phyloP scores from a whole-genome alignment of 176 grass and related monocot species.

The Saccharum spontaneum region DNA sequence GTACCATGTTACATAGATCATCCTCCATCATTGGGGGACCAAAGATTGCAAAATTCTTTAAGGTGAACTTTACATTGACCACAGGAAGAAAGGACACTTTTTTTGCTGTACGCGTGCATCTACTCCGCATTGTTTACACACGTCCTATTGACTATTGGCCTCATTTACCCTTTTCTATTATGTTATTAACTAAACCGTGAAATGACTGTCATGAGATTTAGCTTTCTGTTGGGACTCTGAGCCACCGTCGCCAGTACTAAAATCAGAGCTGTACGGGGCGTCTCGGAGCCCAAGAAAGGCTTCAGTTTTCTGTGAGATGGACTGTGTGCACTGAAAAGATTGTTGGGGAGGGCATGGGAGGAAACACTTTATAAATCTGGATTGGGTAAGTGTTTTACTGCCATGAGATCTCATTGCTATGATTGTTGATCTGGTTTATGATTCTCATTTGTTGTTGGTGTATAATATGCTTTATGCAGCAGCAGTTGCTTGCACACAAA shows the following conservation, averaged over 20 bases:
- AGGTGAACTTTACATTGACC: conserved; percentile 48
- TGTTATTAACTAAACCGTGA: conserved; percentile 25
- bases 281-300: conserved; percentile 39
- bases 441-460: not conserved
- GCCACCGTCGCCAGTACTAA: conserved; percentile 35
- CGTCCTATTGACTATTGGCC: conserved; percentile 47
- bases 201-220: conserved; percentile 46
- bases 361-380: conserved; percentile 43
- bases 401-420: conserved; percentile 38
- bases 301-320: conserved; percentile 23
- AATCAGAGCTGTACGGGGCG: conserved; percentile 33
- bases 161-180: conserved; percentile 34
- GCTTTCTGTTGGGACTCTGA: conserved; percentile 24
- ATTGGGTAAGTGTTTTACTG: conserved; percentile 39
- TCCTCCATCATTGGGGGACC: conserved; percentile 29
- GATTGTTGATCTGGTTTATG: conserved; percentile 33
- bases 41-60: conserved; percentile 30
- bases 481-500: not conserved
- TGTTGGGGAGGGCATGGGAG: conserved; percentile 34
- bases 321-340: conserved; percentile 50
- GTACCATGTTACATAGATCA: not conserved
- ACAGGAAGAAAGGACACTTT: conserved; percentile 29
- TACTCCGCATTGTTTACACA: conserved; percentile 35
- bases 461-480: not conserved
- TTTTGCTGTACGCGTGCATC: conserved; percentile 40